Base-by-base conservation (phyloP, 768 basidiomycete species). In the Paxillus ammoniavirescens region DNA sequence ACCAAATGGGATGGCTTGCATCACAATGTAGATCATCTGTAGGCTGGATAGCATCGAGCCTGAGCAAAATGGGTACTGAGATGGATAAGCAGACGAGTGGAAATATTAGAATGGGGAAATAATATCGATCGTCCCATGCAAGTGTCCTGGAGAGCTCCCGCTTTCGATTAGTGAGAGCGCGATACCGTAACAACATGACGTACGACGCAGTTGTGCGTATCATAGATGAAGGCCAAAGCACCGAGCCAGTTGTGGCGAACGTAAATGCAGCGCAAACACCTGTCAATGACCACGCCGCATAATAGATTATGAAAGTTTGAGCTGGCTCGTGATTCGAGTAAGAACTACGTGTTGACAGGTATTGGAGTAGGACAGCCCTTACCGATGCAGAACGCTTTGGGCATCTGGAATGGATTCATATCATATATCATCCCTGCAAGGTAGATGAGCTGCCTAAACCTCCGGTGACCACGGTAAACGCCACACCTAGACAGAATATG, bases 381-480 rank as follows among this genome's bases (percentile, higher is more conserved):
- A 83, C 83, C 73, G 35, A 80, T 67, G 60, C 86, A 87, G 57
- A 88, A 87, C 28, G 63, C 58, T 35, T 62, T 68, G 8, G 84
- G 82, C 84, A 88, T 88, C 17, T 54, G 62, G 46, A 70, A 72
- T 1, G 86, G 82, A 57, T 83, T 72, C 86, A 88, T 87, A 47
- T 69, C 65, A 75, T 82, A 86, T 13, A 83, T 73, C 68, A 87
- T 77, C 10, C 86, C 86, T 87, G 46, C 21, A 18, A 58, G 17
- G 15, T 15, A 47, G 12, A 36, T 56, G 23, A 60, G 42, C 30
- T 35, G 35, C 4, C 10, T 9, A 4, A n/a, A 17, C 18, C 44
- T 30, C 44, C 21, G 8, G 17, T 14, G 21, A 12, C 28, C n/a
- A 21, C 14, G 33, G 23, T 14, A n/a, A 13, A 4, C 4, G 0